phyloP scores from a whole-genome alignment of 495 filamentous ascomycete species.

The Penicillium paxilli region DNA sequence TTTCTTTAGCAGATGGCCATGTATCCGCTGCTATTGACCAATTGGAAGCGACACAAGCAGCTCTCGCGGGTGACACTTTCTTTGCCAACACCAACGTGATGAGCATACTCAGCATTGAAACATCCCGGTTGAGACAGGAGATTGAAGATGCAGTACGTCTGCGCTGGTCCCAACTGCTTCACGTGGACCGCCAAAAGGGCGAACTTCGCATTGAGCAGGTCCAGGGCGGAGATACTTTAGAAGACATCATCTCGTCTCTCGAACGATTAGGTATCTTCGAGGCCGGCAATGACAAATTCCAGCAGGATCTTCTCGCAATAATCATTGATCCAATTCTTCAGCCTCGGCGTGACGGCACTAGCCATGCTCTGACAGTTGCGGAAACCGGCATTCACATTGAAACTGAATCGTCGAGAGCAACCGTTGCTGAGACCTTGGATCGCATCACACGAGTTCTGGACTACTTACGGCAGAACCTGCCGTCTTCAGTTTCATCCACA shows the following conservation, averaged over 20 bases:
- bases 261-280: slow-evolving; percentile 34
- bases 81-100: slow-evolving; percentile 43
- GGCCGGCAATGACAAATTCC: slow-evolving; percentile 33
- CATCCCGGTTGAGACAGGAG: slow-evolving; percentile 31
- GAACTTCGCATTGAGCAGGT: slow-evolving; percentile 48
- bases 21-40: slow-evolving; percentile 59
- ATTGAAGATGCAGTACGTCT: slow-evolving; percentile 31
- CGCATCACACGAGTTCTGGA: slow-evolving; percentile 61
- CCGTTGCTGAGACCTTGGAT: slow-evolving; percentile 32
- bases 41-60: slow-evolving; percentile 54
- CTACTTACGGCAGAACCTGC: slow-evolving; percentile 66
- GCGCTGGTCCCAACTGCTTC: slow-evolving; percentile 54
- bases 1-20: slow-evolving; percentile 44
- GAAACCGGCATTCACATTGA: slow-evolving; percentile 34
- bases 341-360: slow-evolving; percentile 23
- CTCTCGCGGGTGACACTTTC: slow-evolving; percentile 29
- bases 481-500: slow-evolving; percentile 57
- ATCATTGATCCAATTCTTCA: slow-evolving; percentile 39
- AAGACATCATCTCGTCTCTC: slow-evolving; percentile 36
- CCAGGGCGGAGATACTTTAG: slow-evolving; percentile 28
- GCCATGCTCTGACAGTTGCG: slow-evolving; percentile 28
- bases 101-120: slow-evolving; percentile 33
- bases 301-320: slow-evolving; percentile 29
- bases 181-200: slow-evolving; percentile 49
- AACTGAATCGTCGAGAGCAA: slow-evolving; percentile 22